Percentiles rank a stretch among this genome's conserved stretches.
These are phyloP conservation scores for Apiospora malaysiana DNA, from an alignment of 2,329 filamentous ascomycete species.

Conservation along the genomic window DNA sequence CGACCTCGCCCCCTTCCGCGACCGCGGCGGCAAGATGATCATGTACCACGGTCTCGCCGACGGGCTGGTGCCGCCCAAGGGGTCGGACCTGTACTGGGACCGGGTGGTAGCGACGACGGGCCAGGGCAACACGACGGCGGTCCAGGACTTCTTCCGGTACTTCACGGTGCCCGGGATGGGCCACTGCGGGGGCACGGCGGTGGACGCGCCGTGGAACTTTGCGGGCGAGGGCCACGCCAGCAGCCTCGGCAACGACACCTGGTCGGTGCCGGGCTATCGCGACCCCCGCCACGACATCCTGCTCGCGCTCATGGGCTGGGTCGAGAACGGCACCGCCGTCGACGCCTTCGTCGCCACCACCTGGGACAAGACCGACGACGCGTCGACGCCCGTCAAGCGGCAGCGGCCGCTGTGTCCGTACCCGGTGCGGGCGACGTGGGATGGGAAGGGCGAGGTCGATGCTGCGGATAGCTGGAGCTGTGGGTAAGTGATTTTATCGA, in stretches of 20 bases:
- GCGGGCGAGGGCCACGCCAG: constrained; percentile 39
- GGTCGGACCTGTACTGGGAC: constrained; percentile 43
- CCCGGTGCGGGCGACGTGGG: constrained; percentile 43
- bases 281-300: constrained; percentile 45
- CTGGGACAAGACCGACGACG: constrained; percentile 36
- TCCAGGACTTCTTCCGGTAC: constrained; percentile 57
- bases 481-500: constrained; percentile 28
- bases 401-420: constrained; percentile 54
- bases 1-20: constrained; percentile 45
- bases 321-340: constrained; percentile 41
- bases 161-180: constrained; percentile 61
- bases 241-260: constrained; percentile 36
- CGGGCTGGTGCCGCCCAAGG: constrained; percentile 46
- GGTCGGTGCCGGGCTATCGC: constrained; percentile 43
- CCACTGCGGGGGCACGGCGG: constrained; percentile 48
- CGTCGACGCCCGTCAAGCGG: constrained; percentile 45
- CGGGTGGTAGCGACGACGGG: constrained; percentile 34
- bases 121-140: constrained; percentile 35
- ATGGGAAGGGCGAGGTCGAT: constrained; percentile 40
- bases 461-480: constrained; percentile 44
- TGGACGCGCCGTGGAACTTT: constrained; percentile 50
- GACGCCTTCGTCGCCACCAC: constrained; percentile 44
- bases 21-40: constrained; percentile 49
- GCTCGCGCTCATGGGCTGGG: constrained; percentile 46
- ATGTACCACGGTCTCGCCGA: constrained; percentile 54